These are phyloP conservation scores for Pachysandra terminalis DNA, from an alignment of 164 flowering plant species.

Conservation along the genomic window DNA sequence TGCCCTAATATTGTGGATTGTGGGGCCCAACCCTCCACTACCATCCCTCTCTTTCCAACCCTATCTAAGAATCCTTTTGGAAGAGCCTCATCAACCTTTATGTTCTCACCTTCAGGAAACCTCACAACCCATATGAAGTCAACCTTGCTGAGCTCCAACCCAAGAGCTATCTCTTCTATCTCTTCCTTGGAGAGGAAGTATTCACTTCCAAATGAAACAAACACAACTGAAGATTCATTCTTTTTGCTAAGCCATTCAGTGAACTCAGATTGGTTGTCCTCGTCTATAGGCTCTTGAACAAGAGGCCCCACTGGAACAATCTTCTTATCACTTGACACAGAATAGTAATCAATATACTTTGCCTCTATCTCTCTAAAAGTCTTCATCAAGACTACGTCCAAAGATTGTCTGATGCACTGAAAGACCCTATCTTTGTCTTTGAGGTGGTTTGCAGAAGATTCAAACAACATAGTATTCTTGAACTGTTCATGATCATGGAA, in stretches of 20 bases:
- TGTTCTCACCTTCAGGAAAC: slow-evolving; percentile 18
- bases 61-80: slow-evolving; percentile 30
- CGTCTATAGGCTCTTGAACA: slow-evolving; percentile 12
- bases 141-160: slow-evolving; percentile 30
- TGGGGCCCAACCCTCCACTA: slow-evolving; percentile 37
- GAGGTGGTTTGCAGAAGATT: not conserved
- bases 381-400: slow-evolving; percentile 22
- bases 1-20: slow-evolving; percentile 24
- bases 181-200: slow-evolving; percentile 30
- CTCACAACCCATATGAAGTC: slow-evolving; percentile 35
- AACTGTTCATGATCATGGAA: slow-evolving; percentile 8
- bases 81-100: slow-evolving; percentile 16
- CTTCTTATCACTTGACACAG: slow-evolving; percentile 11
- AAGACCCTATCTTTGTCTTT: slow-evolving; percentile 6
- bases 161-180: slow-evolving; percentile 30
- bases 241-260: slow-evolving; percentile 30
- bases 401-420: slow-evolving; percentile 12
- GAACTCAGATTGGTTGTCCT: not conserved
- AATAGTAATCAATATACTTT: slow-evolving; percentile 26
- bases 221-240: slow-evolving; percentile 19
- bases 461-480: not conserved
- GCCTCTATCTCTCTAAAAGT: slow-evolving; percentile 31
- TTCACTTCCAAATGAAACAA: slow-evolving; percentile 43
- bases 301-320: slow-evolving; percentile 35
- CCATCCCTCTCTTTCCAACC: slow-evolving; percentile 24